Conservation (phyloP, 116 monocot genomes). For the Phalaenopsis hybrid region DNA sequence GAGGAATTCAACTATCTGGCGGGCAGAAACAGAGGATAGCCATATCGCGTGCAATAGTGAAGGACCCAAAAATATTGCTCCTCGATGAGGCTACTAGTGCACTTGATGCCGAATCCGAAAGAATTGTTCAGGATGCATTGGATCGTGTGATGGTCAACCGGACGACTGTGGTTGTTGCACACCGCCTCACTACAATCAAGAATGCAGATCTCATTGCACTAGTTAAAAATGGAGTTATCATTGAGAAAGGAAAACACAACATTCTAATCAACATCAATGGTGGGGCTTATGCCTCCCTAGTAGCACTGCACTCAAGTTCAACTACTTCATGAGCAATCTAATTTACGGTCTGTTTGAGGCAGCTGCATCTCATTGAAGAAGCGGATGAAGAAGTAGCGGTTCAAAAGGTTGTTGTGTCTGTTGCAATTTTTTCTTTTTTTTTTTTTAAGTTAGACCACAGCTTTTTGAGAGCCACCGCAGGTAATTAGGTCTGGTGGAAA, state of each 20-base stretch:
- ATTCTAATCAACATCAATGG: constrained; percentile 14
- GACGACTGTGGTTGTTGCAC: constrained; percentile 18
- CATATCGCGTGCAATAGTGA: constrained; percentile 19
- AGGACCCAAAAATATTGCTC: constrained; percentile 24
- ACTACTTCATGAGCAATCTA: not conserved
- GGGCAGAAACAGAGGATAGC: constrained; percentile 13
- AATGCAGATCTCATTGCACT: constrained; percentile 22
- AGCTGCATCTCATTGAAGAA: too few species aligned
- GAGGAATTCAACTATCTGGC: constrained; percentile 8
- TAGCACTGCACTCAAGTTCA: constrained; percentile 16
- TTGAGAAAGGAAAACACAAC: constrained; percentile 31
- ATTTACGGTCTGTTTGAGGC: too few species aligned
- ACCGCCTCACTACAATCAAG: constrained; percentile 27
- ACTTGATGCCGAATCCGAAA: constrained; percentile 22
- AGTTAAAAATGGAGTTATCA: constrained; percentile 20
- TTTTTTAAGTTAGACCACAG: too few species aligned
- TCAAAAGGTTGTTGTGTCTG: too few species aligned
- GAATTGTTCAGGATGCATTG: constrained; percentile 22
- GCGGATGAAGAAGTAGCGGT: too few species aligned
- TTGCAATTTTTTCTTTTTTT: too few species aligned
- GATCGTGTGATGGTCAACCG: constrained; percentile 22
- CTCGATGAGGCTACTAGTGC: constrained; percentile 22
- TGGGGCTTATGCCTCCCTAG: constrained; percentile 23
- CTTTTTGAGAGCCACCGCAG: too few species aligned
- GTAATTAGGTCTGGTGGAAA: too few species aligned